These are phyloP conservation scores for Lachancea meyersii DNA, from an alignment of 805 yeast species.

Conservation along the genomic window DNA sequence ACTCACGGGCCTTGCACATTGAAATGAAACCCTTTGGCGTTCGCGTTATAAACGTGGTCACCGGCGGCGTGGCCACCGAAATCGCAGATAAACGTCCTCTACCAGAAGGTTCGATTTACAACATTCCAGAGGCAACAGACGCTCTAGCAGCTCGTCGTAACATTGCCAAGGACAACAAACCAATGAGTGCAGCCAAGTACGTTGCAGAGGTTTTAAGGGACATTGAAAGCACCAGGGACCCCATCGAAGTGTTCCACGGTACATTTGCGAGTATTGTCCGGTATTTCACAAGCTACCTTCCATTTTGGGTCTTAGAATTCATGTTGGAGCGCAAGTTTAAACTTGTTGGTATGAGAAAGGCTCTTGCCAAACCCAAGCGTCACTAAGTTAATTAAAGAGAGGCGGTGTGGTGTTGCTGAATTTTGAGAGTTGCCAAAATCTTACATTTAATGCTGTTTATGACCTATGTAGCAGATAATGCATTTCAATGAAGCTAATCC, in stretches of 20 bases:
- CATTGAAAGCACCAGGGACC: conserved; percentile 33
- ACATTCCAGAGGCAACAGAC: conserved; percentile 43
- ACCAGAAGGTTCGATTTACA: conserved; percentile 49
- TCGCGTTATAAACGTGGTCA: conserved; percentile 58
- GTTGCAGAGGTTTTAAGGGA: conserved; percentile 52
- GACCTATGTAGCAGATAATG: not conserved
- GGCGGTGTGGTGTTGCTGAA: not conserved
- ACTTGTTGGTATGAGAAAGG: conserved; percentile 15
- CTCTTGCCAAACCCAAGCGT: not conserved
- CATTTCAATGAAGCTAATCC: not conserved
- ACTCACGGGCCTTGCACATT: conserved; percentile 53
- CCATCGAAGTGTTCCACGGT: conserved; percentile 56
- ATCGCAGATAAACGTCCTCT: conserved; percentile 61
- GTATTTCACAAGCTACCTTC: conserved; percentile 35
- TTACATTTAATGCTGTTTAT: not conserved
- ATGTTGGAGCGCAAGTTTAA: conserved; percentile 38
- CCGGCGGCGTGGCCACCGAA: conserved; percentile 71
- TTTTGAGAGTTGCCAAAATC: no score
- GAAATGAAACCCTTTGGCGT: conserved; percentile 72
- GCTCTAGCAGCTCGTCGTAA: conserved; percentile 46
- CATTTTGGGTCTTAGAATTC: conserved; percentile 43
- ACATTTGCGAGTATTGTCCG: conserved; percentile 36
- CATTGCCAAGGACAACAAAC: conserved; percentile 54
- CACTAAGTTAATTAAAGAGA: not conserved
- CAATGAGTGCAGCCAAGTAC: conserved; percentile 54